Base-by-base conservation (phyloP, 208 protist genomes). In the Trypanosoma cruzi region DNA sequence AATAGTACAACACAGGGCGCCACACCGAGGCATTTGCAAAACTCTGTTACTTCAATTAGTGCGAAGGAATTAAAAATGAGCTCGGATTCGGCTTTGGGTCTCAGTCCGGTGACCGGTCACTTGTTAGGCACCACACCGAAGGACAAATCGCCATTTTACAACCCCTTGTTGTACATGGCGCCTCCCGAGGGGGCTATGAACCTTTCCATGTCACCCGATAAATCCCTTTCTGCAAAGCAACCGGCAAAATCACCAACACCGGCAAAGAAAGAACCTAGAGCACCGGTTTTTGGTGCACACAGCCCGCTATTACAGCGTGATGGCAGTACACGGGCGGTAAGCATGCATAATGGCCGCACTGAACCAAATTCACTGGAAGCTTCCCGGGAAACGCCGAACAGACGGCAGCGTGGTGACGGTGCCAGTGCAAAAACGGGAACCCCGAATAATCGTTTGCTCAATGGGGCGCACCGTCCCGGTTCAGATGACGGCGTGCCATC, bases 141-240 rank as follows among this genome's bases (percentile, higher is more conserved):
- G 54, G 16, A n/a, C 16, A 59, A 53, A 18, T 53, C 64, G 28
- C 5, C 64, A 37, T 24, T 34, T 29, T 54, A 59, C 34, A 40
- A 50, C 10, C 52, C 64, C 44, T 59, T 40, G 49, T 4, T 59
- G 5, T 53, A 68, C 26, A 37, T 34, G 18, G 6, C 36, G n/a
- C 24, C 14, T 24, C 2, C 32, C 4, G 61, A 52, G n/a, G 53
- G 50, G 14, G 42, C 37, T 42, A 46, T 6, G 52, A 0, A 24
- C 6, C 8, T 44, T 5, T 29, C n/a, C 18, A 26, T n/a, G 46
- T 3, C 28, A 46, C 24, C 56, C 6, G 34, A 5, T 13, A 13
- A 13, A 13, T 16, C 37, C 37, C 37, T 44, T 44, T 5, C 37
- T 44, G 22, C 24, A 44, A n/a, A 20, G 26, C 3, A 29, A 57